Evolutionary conservation across 1,284 basidiomycete genomes (phyloP).

Genomic region (Pterulicium gracile): DNA sequence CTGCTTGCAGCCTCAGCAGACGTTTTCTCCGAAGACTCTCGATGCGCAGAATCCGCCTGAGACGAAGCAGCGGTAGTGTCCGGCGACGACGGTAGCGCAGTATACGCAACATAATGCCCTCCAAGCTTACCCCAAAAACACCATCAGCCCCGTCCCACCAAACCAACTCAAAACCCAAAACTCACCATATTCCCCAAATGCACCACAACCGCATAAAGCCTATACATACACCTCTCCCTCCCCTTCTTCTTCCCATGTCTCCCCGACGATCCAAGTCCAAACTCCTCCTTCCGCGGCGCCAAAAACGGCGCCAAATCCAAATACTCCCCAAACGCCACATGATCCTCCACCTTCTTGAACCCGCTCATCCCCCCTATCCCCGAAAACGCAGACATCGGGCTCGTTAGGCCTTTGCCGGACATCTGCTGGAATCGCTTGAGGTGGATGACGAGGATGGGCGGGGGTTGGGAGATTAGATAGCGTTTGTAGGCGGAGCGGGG

Average conservation of each 20-base stretch:
- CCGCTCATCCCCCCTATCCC: conserved; percentile 21
- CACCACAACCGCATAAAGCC: conserved; percentile 78
- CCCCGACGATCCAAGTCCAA: conserved; percentile 28
- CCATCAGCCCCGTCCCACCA: no score
- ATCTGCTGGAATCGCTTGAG: conserved; percentile 89
- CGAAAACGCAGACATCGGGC: conserved; percentile 42
- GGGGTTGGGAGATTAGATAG: conserved; percentile 80
- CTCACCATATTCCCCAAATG: conserved; percentile 84
- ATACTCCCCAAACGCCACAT: conserved; percentile 78
- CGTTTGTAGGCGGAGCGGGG: conserved; percentile 85
- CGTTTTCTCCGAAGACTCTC: no score
- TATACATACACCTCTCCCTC: conserved; percentile 54
- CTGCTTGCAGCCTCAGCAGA: no score
- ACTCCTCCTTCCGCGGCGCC: conserved; percentile 71
- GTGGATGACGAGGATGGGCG: conserved; percentile 85
- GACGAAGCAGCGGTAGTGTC: conserved; percentile 4
- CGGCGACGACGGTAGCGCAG: conserved; percentile 45
- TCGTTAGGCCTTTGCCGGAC: conserved; percentile 21
- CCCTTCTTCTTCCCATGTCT: conserved; percentile 24
- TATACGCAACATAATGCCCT: conserved; percentile 80
- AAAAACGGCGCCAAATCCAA: conserved; percentile 82
- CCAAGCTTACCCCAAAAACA: conserved; percentile 40
- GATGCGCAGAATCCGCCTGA: conserved; percentile 5
- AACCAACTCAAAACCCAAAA: conserved; percentile 11
- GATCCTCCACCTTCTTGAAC: conserved; percentile 84